A percentile compares a stretch with the other conserved stretches of the same genome.
phyloP scores from a whole-genome alignment of 2,329 filamentous ascomycete genomes.

The Colletotrichum sp. region DNA sequence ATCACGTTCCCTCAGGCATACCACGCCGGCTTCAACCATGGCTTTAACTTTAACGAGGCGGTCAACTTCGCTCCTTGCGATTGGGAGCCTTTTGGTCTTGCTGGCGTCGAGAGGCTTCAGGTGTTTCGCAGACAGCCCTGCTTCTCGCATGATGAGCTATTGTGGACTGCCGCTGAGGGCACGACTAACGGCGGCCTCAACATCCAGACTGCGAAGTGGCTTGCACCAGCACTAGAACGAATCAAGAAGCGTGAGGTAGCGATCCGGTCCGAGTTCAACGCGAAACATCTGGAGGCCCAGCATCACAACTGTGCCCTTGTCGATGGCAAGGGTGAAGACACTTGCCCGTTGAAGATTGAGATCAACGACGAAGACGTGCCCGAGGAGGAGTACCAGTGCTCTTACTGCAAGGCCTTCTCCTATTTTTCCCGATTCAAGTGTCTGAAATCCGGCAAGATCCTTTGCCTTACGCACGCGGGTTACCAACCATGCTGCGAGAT shows the following conservation, averaged over 20 bases:
- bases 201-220: constrained; percentile 94
- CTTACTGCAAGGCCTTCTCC: constrained; percentile 89
- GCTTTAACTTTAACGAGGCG: constrained; percentile 98
- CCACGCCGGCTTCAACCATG: constrained; percentile 97
- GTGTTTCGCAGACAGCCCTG: constrained; percentile 90
- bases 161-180: constrained; percentile 87
- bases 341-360: constrained; percentile 66
- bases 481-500: constrained; percentile 80
- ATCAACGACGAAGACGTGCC: constrained; percentile 76
- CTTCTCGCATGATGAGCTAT: constrained; percentile 94
- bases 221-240: constrained; percentile 83
- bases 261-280: constrained; percentile 71
- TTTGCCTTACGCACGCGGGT: constrained; percentile 85
- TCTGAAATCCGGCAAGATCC: constrained; percentile 76
- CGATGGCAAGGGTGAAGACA: constrained; percentile 49
- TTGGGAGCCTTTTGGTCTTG: constrained; percentile 91
- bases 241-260: constrained; percentile 76
- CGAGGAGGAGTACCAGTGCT: constrained; percentile 93
- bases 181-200: constrained; percentile 67
- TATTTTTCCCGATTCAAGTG: constrained; percentile 93
- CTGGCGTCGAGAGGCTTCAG: constrained; percentile 85
- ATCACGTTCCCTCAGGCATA: constrained; percentile 97
- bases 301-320: constrained; percentile 62
- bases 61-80: constrained; percentile 96
- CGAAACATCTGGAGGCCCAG: constrained; percentile 62